These are phyloP conservation scores for Epichloe gansuensis DNA, from an alignment of 2,329 filamentous ascomycete species.

Conservation along the genomic window DNA sequence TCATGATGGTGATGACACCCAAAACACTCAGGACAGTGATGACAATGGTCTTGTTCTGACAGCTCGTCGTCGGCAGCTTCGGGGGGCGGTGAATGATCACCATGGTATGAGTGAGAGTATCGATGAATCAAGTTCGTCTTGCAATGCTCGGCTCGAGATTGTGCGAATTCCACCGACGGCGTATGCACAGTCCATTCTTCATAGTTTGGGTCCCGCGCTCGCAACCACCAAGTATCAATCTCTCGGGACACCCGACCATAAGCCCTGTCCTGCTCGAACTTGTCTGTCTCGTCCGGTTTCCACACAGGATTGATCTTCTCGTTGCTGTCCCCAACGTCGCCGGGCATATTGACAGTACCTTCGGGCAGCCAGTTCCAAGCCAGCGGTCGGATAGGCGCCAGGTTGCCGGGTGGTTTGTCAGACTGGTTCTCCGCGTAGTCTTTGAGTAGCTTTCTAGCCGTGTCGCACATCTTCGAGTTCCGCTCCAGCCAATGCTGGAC, in stretches of 20 bases:
- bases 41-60: slow-evolving; percentile 25
- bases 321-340: slow-evolving; percentile 24
- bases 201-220: slow-evolving; percentile 46
- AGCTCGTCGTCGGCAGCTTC: slow-evolving; percentile 26
- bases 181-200: slow-evolving; percentile 45
- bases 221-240: slow-evolving; percentile 53
- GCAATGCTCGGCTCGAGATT: slow-evolving; percentile 43
- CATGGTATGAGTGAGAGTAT: slow-evolving; percentile 33
- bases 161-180: slow-evolving; percentile 47
- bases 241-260: slow-evolving; percentile 52
- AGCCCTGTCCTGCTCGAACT: slow-evolving; percentile 43
- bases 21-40: slow-evolving; percentile 19
- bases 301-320: slow-evolving; percentile 35
- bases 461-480: slow-evolving; percentile 45
- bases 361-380: slow-evolving; percentile 44
- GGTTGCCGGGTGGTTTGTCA: slow-evolving; percentile 34
- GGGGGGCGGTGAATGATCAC: slow-evolving; percentile 25
- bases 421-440: slow-evolving; percentile 40
- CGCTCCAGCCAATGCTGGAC: slow-evolving; percentile 50
- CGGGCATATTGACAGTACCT: slow-evolving; percentile 16
- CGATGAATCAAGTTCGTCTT: slow-evolving; percentile 46
- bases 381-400: slow-evolving; percentile 37
- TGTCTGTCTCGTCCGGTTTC: slow-evolving; percentile 39
- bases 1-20: slow-evolving; percentile 19
- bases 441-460: slow-evolving; percentile 39